Evolutionary conservation across 345 rosid genomes (phyloP).

Genomic region (Bruguiera sexangula): DNA sequence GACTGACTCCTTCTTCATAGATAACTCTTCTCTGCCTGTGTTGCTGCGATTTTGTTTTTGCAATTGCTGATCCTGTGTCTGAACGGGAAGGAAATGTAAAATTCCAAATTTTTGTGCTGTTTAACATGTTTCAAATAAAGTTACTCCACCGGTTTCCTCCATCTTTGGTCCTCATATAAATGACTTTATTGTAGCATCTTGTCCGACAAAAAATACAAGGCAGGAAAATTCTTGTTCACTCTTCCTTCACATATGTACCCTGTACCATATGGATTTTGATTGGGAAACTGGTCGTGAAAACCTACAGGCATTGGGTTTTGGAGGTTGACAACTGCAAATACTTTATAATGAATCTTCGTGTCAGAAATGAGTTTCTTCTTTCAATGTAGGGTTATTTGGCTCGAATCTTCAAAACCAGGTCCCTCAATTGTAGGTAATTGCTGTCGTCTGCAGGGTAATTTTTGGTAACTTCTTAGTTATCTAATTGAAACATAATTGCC

Average conservation of each 20-base stretch:
- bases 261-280: not conserved
- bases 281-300: not conserved
- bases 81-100: not conserved
- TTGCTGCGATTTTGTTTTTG: not conserved
- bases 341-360: constrained; percentile 5
- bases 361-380: constrained; percentile 15
- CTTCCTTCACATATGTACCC: not conserved
- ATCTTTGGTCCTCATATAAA: too few species aligned
- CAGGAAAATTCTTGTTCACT: too few species aligned
- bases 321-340: constrained; percentile 1
- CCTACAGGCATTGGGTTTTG: not conserved
- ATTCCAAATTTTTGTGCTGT: constrained; percentile 1
- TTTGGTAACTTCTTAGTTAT: constrained; percentile 11
- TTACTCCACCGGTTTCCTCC: too few species aligned
- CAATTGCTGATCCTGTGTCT: not conserved
- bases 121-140: not conserved
- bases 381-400: constrained; percentile 27
- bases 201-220: too few species aligned
- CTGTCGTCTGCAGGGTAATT: constrained; percentile 12
- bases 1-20: not conserved
- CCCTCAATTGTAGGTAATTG: constrained; percentile 31
- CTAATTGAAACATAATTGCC: constrained; percentile 15
- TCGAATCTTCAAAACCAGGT: constrained; percentile 23
- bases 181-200: too few species aligned
- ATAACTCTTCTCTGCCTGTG: not conserved